These are phyloP conservation scores for Umbelopsis sp. DNA, from an alignment of 192 early-diverging fungal species.

Conservation along the genomic window DNA sequence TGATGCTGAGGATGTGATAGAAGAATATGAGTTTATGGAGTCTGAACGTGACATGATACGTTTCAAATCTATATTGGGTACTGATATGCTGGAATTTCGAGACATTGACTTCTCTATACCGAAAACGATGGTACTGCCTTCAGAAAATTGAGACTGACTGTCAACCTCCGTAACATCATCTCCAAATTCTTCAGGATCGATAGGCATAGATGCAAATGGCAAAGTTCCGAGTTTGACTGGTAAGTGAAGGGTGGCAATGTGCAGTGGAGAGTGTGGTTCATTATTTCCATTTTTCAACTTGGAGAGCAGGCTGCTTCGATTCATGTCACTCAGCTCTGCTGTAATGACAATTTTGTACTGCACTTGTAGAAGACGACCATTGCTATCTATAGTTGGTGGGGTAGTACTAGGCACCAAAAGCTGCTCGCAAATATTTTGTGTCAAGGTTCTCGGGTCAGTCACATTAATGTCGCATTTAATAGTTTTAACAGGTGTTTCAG, in stretches of 20 bases:
- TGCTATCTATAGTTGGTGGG: slow-evolving; percentile 13
- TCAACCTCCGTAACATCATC: neutral
- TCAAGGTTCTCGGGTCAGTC: neutral
- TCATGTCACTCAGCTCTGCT: slow-evolving; percentile 7
- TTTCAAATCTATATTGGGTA: slow-evolving; percentile 4
- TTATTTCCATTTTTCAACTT: slow-evolving; percentile 12
- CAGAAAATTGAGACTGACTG: neutral
- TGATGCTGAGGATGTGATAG: neutral
- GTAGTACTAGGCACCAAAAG: slow-evolving; percentile 15
- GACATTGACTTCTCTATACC: slow-evolving; percentile 5
- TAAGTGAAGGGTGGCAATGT: neutral
- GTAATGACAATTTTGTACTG: slow-evolving; percentile 5
- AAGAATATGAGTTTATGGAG: slow-evolving; percentile 8
- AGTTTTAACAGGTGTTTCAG: slow-evolving; percentile 11
- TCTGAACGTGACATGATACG: slow-evolving; percentile 2
- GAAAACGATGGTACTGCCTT: neutral
- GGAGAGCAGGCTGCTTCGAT: neutral
- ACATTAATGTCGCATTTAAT: slow-evolving; percentile 5
- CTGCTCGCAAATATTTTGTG: slow-evolving; percentile 6
- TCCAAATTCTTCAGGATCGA: slow-evolving; percentile 15
- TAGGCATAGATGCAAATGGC: slow-evolving; percentile 21
- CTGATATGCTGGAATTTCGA: slow-evolving; percentile 15
- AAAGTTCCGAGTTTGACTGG: slow-evolving; percentile 8
- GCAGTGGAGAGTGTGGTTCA: neutral
- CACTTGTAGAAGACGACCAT: neutral